These are phyloP conservation scores for Mucor circinelloides DNA, from an alignment of 371 early-diverging fungal species.

Conservation along the genomic window DNA sequence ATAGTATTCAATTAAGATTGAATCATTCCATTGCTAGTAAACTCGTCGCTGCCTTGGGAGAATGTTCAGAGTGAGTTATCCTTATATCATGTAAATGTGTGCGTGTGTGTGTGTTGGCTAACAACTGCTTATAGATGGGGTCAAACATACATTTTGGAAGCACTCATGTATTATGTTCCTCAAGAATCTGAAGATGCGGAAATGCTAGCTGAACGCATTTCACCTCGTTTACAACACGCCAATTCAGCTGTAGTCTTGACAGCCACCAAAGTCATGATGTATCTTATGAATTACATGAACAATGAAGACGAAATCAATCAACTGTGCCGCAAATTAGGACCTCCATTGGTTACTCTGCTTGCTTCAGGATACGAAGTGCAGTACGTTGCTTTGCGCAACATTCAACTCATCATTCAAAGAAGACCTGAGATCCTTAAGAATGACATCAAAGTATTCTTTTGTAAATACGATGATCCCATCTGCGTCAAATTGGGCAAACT, in stretches of 20 bases:
- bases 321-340: slow-evolving; percentile 83
- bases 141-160: slow-evolving; percentile 87
- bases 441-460: slow-evolving; percentile 92
- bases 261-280: slow-evolving; percentile 87
- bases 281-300: slow-evolving; percentile 87
- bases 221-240: slow-evolving; percentile 94
- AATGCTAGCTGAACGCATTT: slow-evolving; percentile 87
- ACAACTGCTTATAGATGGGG: slow-evolving; percentile 77
- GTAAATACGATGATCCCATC: slow-evolving; percentile 96
- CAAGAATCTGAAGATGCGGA: slow-evolving; percentile 87
- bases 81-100: not conserved
- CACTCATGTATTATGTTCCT: slow-evolving; percentile 86
- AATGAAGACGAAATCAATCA: slow-evolving; percentile 70
- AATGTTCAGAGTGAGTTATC: slow-evolving; percentile 85
- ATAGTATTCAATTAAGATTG: slow-evolving; percentile 71
- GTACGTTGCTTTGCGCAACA: slow-evolving; percentile 92
- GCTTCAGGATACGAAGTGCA: slow-evolving; percentile 91
- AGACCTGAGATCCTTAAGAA: slow-evolving; percentile 80
- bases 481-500: slow-evolving; percentile 95
- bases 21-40: slow-evolving; percentile 80
- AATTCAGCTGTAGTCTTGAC: slow-evolving; percentile 95
- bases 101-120: too few relatives aligned
- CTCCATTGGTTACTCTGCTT: slow-evolving; percentile 88
- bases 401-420: slow-evolving; percentile 83
- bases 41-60: slow-evolving; percentile 89